Evolutionary conservation across 2,329 filamentous ascomycete species (phyloP).

Genomic region (Colletotrichum melonis): DNA sequence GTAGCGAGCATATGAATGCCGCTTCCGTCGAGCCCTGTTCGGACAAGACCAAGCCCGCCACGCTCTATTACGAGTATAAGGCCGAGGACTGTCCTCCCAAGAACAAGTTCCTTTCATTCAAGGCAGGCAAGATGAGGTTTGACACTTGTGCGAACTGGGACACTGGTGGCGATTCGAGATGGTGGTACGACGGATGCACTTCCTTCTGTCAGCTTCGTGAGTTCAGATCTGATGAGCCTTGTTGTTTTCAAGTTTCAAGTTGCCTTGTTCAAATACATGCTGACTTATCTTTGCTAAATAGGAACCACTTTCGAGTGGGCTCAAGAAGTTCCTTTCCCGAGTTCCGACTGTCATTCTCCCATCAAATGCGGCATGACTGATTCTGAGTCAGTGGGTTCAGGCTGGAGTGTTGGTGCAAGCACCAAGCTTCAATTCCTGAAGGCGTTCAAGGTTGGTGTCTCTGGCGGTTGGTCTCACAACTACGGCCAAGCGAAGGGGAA

Average conservation of each 20-base stretch:
- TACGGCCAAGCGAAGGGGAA: background rate
- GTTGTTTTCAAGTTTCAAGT: background rate
- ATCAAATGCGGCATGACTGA: conserved; percentile 42
- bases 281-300: background rate
- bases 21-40: background rate
- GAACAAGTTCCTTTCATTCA: background rate
- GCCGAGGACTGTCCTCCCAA: background rate
- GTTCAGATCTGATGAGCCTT: background rate
- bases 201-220: background rate
- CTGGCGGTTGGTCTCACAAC: conserved; percentile 27
- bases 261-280: background rate
- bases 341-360: conserved; percentile 48
- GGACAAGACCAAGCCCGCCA: background rate
- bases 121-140: background rate
- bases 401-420: conserved; percentile 46
- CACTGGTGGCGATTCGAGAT: background rate
- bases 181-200: background rate
- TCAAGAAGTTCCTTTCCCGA: conserved; percentile 49
- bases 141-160: background rate
- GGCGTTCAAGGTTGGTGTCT: conserved; percentile 40
- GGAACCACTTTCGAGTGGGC: conserved; percentile 40
- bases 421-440: conserved; percentile 40
- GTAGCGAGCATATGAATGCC: background rate
- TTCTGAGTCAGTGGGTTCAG: conserved; percentile 42
- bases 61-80: background rate